Base-by-base conservation (phyloP, 2,329 filamentous ascomycete genomes). In the Botrytis fragariae region DNA sequence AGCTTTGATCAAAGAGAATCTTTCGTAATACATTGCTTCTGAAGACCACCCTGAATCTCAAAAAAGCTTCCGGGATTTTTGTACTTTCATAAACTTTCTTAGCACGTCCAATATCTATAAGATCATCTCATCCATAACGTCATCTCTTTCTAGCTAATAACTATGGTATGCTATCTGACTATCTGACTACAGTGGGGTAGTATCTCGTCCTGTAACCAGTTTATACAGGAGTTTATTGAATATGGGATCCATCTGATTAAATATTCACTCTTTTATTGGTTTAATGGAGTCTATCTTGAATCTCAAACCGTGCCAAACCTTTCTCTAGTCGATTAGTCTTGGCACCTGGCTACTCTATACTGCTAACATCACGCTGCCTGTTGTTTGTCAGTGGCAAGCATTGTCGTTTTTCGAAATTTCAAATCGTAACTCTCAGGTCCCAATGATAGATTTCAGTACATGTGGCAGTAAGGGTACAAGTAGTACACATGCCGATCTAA, bases 391-490 rank as follows among this genome's bases (percentile, higher is more conserved):
- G 9, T 59, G 37, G 44, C 48, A 51, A 51, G 10, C 48, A 51
- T 51, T n/a, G 4, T 51, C 16, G 2, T 25, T 51, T 3, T 14
- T 14, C 10, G 5, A n/a, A 3, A 14, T n/a, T 16, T 51, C 10
- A n/a, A 51, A 2, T 51, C 4, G 48, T 6, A 20, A 16, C 2
- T 0, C 12, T n/a, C 25, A 14, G 12, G 2, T n/a, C 1, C 14
- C 48, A 51, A 51, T 16, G 25, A 51, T 5, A 25, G 4, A 51
- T 51, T 22, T 51, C 1, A n/a, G 25, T 51, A 6, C 48, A 51
- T 51, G 25, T 14, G 48, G 25, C 48, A 51, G 48, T n/a, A 51
- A 12, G 25, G 5, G 12, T n/a, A 51, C 48, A 51, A 51, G 45
- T 51, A 51, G 22, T n/a, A 51, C 22, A 51, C 0, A 51, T 3